Conservation (phyloP, 2,329 filamentous ascomycete genomes). For the Pseudogymnoascus sp. region DNA sequence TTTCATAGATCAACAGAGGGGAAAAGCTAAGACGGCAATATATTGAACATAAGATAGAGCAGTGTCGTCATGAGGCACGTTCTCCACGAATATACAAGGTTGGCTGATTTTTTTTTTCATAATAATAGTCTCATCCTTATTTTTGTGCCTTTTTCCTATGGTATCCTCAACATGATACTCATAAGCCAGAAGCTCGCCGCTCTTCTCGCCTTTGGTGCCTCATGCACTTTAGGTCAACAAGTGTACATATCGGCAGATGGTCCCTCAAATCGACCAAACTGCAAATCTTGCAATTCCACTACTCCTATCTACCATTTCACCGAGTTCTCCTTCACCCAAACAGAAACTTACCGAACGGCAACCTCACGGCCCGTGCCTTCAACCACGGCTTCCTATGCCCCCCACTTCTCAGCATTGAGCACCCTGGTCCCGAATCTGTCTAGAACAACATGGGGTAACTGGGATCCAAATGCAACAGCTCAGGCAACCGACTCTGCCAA, state of each 20-base stretch:
- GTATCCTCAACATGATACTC: not conserved
- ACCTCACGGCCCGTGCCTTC: conserved; percentile 30
- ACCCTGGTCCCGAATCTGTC: conserved; percentile 30
- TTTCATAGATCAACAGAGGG: not conserved
- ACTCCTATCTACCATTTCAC: conserved; percentile 27
- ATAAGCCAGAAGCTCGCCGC: not conserved
- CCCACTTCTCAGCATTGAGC: conserved; percentile 30
- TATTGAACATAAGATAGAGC: not conserved
- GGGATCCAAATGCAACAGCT: conserved; percentile 31
- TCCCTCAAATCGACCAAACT: conserved; percentile 25
- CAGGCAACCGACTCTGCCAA: conserved; percentile 29
- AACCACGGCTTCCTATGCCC: conserved; percentile 27
- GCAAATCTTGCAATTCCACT: conserved; percentile 22
- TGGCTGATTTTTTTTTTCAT: not conserved
- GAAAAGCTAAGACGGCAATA: not conserved
- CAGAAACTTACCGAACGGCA: conserved; percentile 33
- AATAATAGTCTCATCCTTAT: not conserved
- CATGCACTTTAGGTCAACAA: conserved; percentile 24
- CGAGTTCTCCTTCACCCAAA: conserved; percentile 31
- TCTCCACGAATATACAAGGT: not conserved
- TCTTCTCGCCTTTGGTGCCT: not conserved
- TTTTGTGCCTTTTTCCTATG: not conserved
- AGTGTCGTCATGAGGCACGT: not conserved
- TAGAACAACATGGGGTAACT: conserved; percentile 36
- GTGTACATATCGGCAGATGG: conserved; percentile 30